Base-by-base conservation (phyloP, 257 asterid genomes). In the Galeopsis tetrahit region DNA sequence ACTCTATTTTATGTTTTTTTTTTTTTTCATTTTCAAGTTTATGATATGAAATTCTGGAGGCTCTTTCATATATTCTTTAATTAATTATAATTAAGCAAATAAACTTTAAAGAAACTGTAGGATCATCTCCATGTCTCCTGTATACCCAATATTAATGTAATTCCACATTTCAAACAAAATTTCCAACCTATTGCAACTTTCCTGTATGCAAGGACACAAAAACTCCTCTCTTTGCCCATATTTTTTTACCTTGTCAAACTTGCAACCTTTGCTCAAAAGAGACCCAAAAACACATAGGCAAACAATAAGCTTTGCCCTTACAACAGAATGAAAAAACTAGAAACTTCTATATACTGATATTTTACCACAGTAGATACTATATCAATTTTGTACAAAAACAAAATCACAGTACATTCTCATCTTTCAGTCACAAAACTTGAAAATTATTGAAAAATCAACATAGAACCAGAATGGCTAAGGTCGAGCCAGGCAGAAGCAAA, bases 401-500 rank as follows among this genome's bases (percentile, higher is more conserved):
- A 64, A 64, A 32, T 63, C 11, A 32, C 60, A 59, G 63, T 28
- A 59, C 9, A 58, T 46, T 9, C 0, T 14, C 56, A 31, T 6
- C 33, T 28, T 69, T 21, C 42, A 51, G 28, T 56, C 36, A 35
- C 10, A 6, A 69, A 52, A 69, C 32, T 11, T 38, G 55, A 6
- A 56, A 28, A 59, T 36, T 39, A 52, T 32, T 33, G 57, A n/a
- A 42, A 44, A 43, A 31, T 32, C 17, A 33, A 33, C 42, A 62
- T 10, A 5, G 36, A 21, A 64, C 32, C 40, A 38, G 39, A 74
- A 33, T 55, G 66, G 10, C 73, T 57, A 66, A 17, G 15, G 10
- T 33, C 36, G 31, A 36, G 61, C 61, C 49, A 56, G 34, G 28
- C n/a, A 40, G 62, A 74, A 43, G 72, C 60, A 66, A 42, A 57